Evolutionary conservation across 2,329 filamentous ascomycete genomes (phyloP).

Genomic region (Aureobasidium sp.): DNA sequence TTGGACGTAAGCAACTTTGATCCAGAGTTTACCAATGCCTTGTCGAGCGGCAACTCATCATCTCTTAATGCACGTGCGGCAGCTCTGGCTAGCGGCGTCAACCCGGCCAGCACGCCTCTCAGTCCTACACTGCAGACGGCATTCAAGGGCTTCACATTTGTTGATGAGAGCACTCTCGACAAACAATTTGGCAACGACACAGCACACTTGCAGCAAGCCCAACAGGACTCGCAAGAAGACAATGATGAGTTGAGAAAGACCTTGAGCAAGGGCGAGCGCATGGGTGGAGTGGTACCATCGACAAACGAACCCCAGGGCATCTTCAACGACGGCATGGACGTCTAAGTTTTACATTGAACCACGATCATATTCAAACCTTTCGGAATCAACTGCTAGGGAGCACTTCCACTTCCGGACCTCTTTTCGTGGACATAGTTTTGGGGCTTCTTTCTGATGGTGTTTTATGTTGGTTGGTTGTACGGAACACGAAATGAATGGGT

Average conservation of each 20-base stretch:
- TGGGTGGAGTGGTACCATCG: conserved; percentile 43
- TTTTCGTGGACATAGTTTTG: conserved; percentile 7
- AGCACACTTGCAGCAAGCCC: conserved; percentile 17
- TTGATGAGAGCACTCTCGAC: conserved; percentile 85
- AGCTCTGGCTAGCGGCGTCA: conserved; percentile 69
- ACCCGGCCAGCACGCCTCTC: conserved; percentile 82
- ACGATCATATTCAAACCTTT: not conserved
- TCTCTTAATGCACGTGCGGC: conserved; percentile 89
- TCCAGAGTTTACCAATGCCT: conserved; percentile 92
- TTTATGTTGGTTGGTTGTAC: conserved; percentile 10
- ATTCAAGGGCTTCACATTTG: conserved; percentile 97
- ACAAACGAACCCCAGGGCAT: conserved; percentile 39
- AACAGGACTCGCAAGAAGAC: conserved; percentile 31
- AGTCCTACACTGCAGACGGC: conserved; percentile 96
- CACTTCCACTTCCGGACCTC: not conserved
- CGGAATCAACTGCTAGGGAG: not conserved
- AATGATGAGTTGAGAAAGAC: conserved; percentile 27
- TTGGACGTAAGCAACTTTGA: conserved; percentile 98
- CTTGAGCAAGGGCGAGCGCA: conserved; percentile 39
- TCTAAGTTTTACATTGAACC: conserved; percentile 21
- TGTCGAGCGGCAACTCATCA: conserved; percentile 73
- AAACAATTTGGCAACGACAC: conserved; percentile 34
- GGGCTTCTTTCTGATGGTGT: conserved; percentile 5
- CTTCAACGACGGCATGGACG: conserved; percentile 40
- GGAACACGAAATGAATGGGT: conserved; percentile 2